Conservation (phyloP, 768 basidiomycete species). For the Suillus weaverae region DNA sequence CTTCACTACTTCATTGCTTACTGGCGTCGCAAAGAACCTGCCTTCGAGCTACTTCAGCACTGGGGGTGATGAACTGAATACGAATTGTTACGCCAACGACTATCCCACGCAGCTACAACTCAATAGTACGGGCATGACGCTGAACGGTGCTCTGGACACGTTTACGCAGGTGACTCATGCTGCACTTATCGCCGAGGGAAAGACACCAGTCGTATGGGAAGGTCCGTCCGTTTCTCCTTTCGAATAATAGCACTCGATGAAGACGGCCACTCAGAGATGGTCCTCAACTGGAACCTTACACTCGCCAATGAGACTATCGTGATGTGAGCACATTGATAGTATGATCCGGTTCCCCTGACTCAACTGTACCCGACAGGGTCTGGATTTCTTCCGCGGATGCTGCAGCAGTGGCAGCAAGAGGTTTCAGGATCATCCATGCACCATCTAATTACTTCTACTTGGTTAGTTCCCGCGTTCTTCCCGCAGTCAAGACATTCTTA, state of each 20-base stretch:
- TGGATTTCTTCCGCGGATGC: constrained; percentile 50
- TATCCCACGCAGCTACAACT: constrained; percentile 56
- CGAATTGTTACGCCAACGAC: constrained; percentile 65
- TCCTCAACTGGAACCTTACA: constrained; percentile 37
- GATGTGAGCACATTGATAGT: constrained; percentile 28
- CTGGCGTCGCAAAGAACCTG: constrained; percentile 49
- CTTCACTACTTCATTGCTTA: constrained; percentile 58
- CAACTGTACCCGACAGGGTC: constrained; percentile 30
- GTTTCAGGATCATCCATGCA: constrained; percentile 47
- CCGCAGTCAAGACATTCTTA: background rate
- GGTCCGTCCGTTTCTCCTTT: constrained; percentile 34
- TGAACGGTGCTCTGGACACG: constrained; percentile 61
- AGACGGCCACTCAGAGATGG: constrained; percentile 42
- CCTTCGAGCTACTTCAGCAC: constrained; percentile 69
- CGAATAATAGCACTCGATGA: background rate
- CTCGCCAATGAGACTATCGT: constrained; percentile 44
- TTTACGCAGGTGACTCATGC: constrained; percentile 65
- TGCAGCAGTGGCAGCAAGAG: constrained; percentile 36
- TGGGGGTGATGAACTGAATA: constrained; percentile 82
- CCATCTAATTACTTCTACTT: constrained; percentile 58
- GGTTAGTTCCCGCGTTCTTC: constrained; percentile 15
- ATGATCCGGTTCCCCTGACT: background rate
- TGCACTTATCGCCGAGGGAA: constrained; percentile 53
- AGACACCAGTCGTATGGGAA: constrained; percentile 85
- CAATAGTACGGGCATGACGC: constrained; percentile 46